Base-by-base conservation (phyloP, 2,329 filamentous ascomycete genomes). In the Fusarium redolens region DNA sequence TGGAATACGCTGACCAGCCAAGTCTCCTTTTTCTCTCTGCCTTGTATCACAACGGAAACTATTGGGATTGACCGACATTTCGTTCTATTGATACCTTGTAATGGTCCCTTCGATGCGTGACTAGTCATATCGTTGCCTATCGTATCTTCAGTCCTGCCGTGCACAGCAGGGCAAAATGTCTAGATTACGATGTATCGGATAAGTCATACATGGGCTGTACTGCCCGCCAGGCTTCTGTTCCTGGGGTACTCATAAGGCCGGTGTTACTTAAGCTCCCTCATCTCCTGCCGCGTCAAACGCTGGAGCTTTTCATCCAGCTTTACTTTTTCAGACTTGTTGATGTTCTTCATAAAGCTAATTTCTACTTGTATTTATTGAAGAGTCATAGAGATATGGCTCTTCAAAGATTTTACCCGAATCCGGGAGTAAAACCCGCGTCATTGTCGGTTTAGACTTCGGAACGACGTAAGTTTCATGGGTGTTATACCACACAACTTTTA, bases 391-490 rank as follows among this genome's bases (percentile, higher is more conserved):
- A 10, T 17, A 45, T 55, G 40, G 31, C 33, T 35, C 8, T n/a
- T 35, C 28, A 20, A 9, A 30, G 37, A 11, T n/a, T 5, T 12
- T 22, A 25, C 22, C 31, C 37, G 30, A 12, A 2, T 1, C 12
- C 4, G 47, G 14, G 58, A 13, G 30, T 10, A 35, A 18, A 43
- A 28, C 14, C 7, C 20, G 1, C 6, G 35, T 58, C 14, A 6
- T 58, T 30, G 54, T 45, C 9, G 65, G 28, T 0, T 7, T 64
- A 0, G 59, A 67, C 3, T 28, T 68, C 2, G 65, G 52, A 1
- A 68, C 52, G 1, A 68, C 65, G 65, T 64, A 44, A 45, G 65
- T 59, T 51, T 12, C 12, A 1, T 6, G 18, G 13, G 33, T 28
- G 20, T 17, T 3, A 7, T 20, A 22, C 17, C 40, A 13, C 15